phyloP scores from a whole-genome alignment of 331 rosid species.

The Malus hybrid region DNA sequence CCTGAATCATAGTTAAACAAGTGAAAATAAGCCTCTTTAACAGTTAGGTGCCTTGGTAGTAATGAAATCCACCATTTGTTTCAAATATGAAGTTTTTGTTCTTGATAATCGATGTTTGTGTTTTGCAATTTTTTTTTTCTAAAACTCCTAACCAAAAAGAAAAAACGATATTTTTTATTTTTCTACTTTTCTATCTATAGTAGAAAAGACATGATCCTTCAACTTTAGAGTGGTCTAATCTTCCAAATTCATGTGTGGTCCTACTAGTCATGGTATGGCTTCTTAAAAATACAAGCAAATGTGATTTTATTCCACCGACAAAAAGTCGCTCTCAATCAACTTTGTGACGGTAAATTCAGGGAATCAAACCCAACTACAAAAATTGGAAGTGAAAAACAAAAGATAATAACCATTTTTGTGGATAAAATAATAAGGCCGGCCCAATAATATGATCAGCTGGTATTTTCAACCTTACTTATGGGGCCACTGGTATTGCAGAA shows the following conservation, averaged over 20 bases:
- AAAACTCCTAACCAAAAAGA: too few relatives aligned
- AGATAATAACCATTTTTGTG: background rate
- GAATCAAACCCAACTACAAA: background rate
- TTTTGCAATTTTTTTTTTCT: too few relatives aligned
- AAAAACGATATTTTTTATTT: background rate
- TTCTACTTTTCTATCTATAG: background rate
- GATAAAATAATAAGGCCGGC: background rate
- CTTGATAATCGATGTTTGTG: too few relatives aligned
- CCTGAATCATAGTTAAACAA: too few relatives aligned
- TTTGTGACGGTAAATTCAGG: background rate
- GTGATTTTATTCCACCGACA: slow-evolving; percentile 17
- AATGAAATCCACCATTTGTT: too few relatives aligned
- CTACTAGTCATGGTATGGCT: background rate
- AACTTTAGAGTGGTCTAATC: background rate
- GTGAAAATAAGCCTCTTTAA: too few relatives aligned
- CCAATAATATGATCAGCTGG: background rate
- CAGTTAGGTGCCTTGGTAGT: too few relatives aligned
- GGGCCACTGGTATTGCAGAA: slow-evolving; percentile 6
- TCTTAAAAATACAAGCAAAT: background rate
- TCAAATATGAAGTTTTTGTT: too few relatives aligned
- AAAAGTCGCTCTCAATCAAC: background rate
- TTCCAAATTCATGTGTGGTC: slow-evolving; percentile 1
- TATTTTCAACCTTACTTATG: slow-evolving; percentile 7
- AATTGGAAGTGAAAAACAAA: background rate
- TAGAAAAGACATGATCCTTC: background rate